These are phyloP conservation scores for Nemophila menziesii DNA, from an alignment of 257 asterid genomes.

Conservation along the genomic window DNA sequence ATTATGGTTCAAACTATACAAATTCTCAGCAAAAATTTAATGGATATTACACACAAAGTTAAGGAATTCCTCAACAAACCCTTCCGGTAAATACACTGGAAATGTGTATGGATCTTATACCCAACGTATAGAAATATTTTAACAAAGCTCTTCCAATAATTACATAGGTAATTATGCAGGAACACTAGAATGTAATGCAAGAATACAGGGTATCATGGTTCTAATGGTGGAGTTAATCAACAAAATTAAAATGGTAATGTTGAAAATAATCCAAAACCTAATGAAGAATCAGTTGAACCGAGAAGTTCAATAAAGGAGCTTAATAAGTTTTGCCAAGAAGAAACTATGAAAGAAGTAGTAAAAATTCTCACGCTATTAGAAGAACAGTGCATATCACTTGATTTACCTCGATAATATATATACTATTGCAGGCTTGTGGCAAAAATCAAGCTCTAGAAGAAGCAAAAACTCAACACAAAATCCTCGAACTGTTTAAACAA, in stretches of 20 bases:
- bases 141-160: constrained; percentile 11
- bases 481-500: too few relatives aligned
- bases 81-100: too few relatives aligned
- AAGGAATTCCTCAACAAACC: constrained; percentile 9
- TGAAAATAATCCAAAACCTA: constrained; percentile 7
- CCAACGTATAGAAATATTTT: too few relatives aligned
- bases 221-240: constrained; percentile 16
- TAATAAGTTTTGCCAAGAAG: constrained; percentile 37
- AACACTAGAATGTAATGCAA: constrained; percentile 10
- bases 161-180: constrained; percentile 12
- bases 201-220: constrained; percentile 4
- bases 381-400: constrained; percentile 35
- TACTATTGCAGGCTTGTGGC: constrained; percentile 50
- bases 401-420: constrained; percentile 37
- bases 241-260: constrained; percentile 15
- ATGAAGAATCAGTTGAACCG: constrained; percentile 14
- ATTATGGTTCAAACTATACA: constrained; percentile 14
- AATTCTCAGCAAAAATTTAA: constrained; percentile 10
- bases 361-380: constrained; percentile 35
- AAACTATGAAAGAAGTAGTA: constrained; percentile 50
- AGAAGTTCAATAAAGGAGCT: constrained; percentile 36
- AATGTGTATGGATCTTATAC: too few relatives aligned
- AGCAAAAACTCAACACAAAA: constrained; percentile 52
- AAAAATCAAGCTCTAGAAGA: constrained; percentile 45
- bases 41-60: constrained; percentile 11